Evolutionary conservation across 495 filamentous ascomycete genomes (phyloP).

Genomic region (Xylaria nigripes): DNA sequence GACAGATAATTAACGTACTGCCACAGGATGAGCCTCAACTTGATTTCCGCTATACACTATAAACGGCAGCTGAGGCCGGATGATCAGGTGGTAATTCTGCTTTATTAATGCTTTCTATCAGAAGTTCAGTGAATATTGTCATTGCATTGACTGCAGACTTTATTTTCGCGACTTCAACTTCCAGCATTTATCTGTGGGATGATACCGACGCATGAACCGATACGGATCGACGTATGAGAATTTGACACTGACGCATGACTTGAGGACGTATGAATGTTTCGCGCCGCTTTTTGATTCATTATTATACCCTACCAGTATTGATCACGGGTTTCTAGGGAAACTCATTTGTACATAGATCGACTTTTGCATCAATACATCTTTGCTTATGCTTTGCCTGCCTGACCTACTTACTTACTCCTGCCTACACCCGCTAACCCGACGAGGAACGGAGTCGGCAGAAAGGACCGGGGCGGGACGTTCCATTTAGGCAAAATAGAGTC

Average conservation of each 20-base stretch:
- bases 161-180: too few relatives aligned
- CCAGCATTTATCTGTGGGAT: too few relatives aligned
- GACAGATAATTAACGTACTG: conserved; percentile 6
- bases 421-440: conserved; percentile 13
- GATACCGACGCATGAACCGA: too few relatives aligned
- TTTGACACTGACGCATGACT: too few relatives aligned
- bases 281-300: too few relatives aligned
- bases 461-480: not conserved
- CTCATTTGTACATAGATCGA: conserved; percentile 3
- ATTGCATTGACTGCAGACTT: too few relatives aligned
- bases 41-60: conserved; percentile 37
- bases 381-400: not conserved
- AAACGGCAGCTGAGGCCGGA: conserved; percentile 2
- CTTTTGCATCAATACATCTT: not conserved
- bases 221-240: too few relatives aligned
- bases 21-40: conserved; percentile 29
- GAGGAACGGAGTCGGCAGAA: conserved; percentile 13
- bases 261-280: too few relatives aligned
- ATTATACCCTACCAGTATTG: not conserved
- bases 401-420: not conserved
- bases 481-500: conserved; percentile 15
- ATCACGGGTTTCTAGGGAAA: not conserved
- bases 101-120: too few relatives aligned
- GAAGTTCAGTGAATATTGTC: too few relatives aligned
- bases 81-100: not conserved